Percentiles rank a stretch among this genome's conserved stretches.
Conservation (phyloP, 257 asterid species). For the Penstemon barbatus region DNA sequence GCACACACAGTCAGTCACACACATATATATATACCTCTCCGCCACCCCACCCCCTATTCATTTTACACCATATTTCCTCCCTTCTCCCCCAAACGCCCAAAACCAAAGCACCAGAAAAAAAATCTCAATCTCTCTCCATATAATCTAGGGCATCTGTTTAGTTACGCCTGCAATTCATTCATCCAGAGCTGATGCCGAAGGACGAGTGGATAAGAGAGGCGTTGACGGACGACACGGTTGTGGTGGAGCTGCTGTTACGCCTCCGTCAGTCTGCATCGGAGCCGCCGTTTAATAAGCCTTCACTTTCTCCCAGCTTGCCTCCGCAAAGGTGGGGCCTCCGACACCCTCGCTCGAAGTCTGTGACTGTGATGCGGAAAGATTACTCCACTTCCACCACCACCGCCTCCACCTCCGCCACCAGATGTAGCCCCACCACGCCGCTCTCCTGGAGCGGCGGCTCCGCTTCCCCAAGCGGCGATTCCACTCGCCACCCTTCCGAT, state of each 20-base stretch:
- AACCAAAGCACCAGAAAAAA: too few relatives aligned
- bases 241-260: slow-evolving; percentile 39
- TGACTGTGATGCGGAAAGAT: slow-evolving; percentile 26
- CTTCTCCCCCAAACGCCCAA: too few relatives aligned
- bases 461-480: slow-evolving; percentile 39
- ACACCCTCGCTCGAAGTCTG: slow-evolving; percentile 38
- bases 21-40: too few relatives aligned
- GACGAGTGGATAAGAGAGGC: slow-evolving; percentile 48
- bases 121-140: too few relatives aligned
- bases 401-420: slow-evolving; percentile 21
- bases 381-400: slow-evolving; percentile 27
- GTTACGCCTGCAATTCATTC: too few relatives aligned
- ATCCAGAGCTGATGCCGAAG: slow-evolving; percentile 18
- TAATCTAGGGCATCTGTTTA: too few relatives aligned
- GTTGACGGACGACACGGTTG: slow-evolving; percentile 37
- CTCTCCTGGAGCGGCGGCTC: slow-evolving; percentile 45
- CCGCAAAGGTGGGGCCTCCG: slow-evolving; percentile 38
- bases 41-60: too few relatives aligned
- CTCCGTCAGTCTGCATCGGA: slow-evolving; percentile 30
- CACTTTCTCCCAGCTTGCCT: slow-evolving; percentile 23
- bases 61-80: too few relatives aligned
- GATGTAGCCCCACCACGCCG: slow-evolving; percentile 51
- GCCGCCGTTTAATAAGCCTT: neutral
- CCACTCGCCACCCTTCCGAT: slow-evolving; percentile 33
- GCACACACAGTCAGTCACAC: too few relatives aligned